A percentile compares a stretch with the other conserved stretches of the same genome.
phyloP scores from a whole-genome alignment of 495 filamentous ascomycete genomes.

The Neurospora sp. region DNA sequence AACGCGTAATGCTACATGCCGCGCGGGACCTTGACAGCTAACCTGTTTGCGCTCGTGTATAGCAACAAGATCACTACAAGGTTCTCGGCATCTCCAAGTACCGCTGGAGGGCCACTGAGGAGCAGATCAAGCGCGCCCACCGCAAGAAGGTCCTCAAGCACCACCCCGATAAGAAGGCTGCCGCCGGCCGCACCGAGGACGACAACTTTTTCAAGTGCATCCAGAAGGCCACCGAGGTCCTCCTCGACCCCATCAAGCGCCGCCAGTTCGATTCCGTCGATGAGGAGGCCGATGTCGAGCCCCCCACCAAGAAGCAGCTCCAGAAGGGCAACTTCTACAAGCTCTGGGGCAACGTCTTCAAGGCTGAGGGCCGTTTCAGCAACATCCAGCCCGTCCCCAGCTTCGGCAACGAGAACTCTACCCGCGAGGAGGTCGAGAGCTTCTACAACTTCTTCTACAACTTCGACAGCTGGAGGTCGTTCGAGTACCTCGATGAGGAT shows the following conservation, averaged over 20 bases:
- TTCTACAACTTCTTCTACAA: slow-evolving; percentile 99
- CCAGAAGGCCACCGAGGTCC: slow-evolving; percentile 91
- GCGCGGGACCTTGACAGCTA: slow-evolving; percentile 4
- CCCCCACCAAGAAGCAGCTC: slow-evolving; percentile 80
- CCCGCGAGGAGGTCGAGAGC: slow-evolving; percentile 76
- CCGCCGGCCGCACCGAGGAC: slow-evolving; percentile 75
- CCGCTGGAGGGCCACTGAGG: slow-evolving; percentile 83
- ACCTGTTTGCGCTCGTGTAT: slow-evolving; percentile 14
- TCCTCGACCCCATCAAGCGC: slow-evolving; percentile 83
- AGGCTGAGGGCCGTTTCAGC: slow-evolving; percentile 85
- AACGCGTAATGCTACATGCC: background rate
- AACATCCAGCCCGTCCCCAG: slow-evolving; percentile 76
- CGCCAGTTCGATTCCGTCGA: slow-evolving; percentile 96
- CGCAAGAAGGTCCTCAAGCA: slow-evolving; percentile 99
- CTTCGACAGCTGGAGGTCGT: slow-evolving; percentile 94
- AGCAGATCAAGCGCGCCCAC: slow-evolving; percentile 97
- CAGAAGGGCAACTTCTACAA: slow-evolving; percentile 89
- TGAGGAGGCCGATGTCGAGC: slow-evolving; percentile 81
- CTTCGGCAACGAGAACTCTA: slow-evolving; percentile 75
- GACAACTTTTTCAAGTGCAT: slow-evolving; percentile 99
- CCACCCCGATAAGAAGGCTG: slow-evolving; percentile 97
- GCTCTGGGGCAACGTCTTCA: slow-evolving; percentile 79
- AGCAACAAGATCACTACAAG: slow-evolving; percentile 96
- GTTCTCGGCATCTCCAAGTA: slow-evolving; percentile 89
- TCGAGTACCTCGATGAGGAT: slow-evolving; percentile 98